These are phyloP conservation scores for Daldinia sp. DNA, from an alignment of 2,329 filamentous ascomycete genomes.

Conservation along the genomic window DNA sequence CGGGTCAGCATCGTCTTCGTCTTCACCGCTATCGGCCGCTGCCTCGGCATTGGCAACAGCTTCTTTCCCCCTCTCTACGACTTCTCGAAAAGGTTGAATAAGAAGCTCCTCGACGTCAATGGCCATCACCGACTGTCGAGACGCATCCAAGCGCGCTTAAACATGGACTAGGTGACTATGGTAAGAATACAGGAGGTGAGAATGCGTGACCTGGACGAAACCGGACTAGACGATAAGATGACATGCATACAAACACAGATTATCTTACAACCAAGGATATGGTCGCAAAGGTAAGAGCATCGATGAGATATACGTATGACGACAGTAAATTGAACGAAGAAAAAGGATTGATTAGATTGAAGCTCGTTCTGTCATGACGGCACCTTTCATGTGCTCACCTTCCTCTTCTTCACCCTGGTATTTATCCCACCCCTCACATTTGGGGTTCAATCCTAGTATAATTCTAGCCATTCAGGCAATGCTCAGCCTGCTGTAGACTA, in stretches of 20 bases:
- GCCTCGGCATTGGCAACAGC: slow-evolving; percentile 53
- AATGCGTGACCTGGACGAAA: slow-evolving; percentile 26
- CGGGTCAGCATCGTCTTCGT: slow-evolving; percentile 41
- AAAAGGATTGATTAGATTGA: slow-evolving; percentile 22
- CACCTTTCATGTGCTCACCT: slow-evolving; percentile 34
- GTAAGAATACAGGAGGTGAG: slow-evolving; percentile 13
- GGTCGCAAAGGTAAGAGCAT: slow-evolving; percentile 11
- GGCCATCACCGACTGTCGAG: slow-evolving; percentile 43
- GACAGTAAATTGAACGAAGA: slow-evolving; percentile 6
- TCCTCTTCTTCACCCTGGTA: slow-evolving; percentile 23
- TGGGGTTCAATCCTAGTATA: slow-evolving; percentile 23
- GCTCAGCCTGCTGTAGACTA: slow-evolving; percentile 33
- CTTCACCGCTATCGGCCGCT: slow-evolving; percentile 38
- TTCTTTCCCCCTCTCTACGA: slow-evolving; percentile 56
- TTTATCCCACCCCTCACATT: slow-evolving; percentile 14
- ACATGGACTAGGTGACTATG: slow-evolving; percentile 23
- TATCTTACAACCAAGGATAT: slow-evolving; percentile 16
- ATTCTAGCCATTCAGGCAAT: slow-evolving; percentile 34
- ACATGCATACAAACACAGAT: slow-evolving; percentile 31
- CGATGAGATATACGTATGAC: slow-evolving; percentile 6
- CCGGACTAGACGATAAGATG: slow-evolving; percentile 25
- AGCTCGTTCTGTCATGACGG: slow-evolving; percentile 22
- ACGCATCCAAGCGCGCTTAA: slow-evolving; percentile 25
- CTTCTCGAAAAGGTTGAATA: slow-evolving; percentile 56
- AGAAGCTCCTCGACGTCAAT: slow-evolving; percentile 48